These are phyloP conservation scores for Sequoiadendron giganteum DNA, from an alignment of 75 land plant genomes.

Conservation along the genomic window DNA sequence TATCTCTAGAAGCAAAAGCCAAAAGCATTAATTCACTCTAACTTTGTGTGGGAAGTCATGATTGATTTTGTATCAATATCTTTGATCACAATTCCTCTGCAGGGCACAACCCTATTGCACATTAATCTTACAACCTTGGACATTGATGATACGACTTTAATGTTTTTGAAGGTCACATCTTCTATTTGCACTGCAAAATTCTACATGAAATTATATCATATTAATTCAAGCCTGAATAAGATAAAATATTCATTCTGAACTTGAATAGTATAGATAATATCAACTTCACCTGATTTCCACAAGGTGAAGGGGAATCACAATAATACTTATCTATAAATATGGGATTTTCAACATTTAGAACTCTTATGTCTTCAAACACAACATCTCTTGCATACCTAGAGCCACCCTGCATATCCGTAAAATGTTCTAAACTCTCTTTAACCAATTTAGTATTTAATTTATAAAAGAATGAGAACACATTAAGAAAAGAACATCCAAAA, in stretches of 20 bases:
- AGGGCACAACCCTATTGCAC: constrained; percentile 23
- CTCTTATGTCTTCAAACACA: constrained; percentile 42
- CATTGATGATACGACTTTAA: constrained; percentile 15
- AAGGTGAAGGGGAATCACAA: constrained; percentile 24
- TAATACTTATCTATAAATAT: constrained; percentile 74
- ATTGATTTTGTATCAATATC: neutral
- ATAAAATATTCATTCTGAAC: neutral
- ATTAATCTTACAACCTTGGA: constrained; percentile 9
- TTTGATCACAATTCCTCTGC: constrained; percentile 14
- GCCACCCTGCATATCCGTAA: constrained; percentile 20
- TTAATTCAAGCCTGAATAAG: neutral
- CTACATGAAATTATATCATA: constrained; percentile 2
- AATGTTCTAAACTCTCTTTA: neutral
- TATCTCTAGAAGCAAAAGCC: neutral
- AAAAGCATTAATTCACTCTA: neutral
- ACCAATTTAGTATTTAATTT: neutral
- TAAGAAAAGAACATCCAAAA: neutral
- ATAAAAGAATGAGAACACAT: neutral
- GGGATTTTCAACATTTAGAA: constrained; percentile 57
- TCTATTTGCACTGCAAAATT: constrained; percentile 23
- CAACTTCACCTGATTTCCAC: constrained; percentile 4
- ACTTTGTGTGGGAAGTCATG: neutral
- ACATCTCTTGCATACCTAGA: constrained; percentile 42
- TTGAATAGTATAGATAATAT: neutral
- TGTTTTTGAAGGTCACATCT: constrained; percentile 9